Evolutionary conservation across 2,329 filamentous ascomycete genomes (phyloP).

Genomic region (Colletotrichum sp.): DNA sequence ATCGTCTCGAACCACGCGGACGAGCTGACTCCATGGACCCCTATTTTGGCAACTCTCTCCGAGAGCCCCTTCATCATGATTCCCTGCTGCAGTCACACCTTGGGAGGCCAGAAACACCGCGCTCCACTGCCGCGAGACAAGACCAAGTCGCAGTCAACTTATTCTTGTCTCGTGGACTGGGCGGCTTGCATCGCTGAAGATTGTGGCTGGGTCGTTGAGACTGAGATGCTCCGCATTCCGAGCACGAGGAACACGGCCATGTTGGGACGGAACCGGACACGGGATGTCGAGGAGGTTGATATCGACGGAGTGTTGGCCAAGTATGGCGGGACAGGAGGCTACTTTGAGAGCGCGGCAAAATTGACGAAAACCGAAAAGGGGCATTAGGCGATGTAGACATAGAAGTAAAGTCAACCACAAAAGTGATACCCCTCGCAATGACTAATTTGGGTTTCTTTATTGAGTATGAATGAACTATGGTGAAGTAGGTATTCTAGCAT

Average conservation of each 20-base stretch:
- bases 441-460: neutral
- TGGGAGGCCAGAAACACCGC: constrained; percentile 77
- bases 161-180: constrained; percentile 84
- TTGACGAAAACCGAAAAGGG: constrained; percentile 58
- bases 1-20: constrained; percentile 98
- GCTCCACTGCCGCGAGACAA: constrained; percentile 62
- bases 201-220: constrained; percentile 79
- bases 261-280: constrained; percentile 64
- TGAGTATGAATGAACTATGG: neutral
- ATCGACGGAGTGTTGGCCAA: constrained; percentile 49
- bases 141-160: constrained; percentile 68
- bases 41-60: constrained; percentile 79
- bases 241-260: constrained; percentile 88
- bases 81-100: constrained; percentile 91
- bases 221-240: constrained; percentile 87
- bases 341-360: constrained; percentile 63
- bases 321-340: constrained; percentile 63
- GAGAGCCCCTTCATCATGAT: constrained; percentile 87
- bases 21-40: constrained; percentile 95
- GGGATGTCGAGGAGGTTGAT: constrained; percentile 36
- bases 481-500: neutral
- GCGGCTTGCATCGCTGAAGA: constrained; percentile 71
- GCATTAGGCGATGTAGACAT: constrained; percentile 31
- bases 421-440: neutral
- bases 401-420: neutral